Conservation (phyloP, 352 stramenopile genomes). For the Phytophthora kernoviae region DNA sequence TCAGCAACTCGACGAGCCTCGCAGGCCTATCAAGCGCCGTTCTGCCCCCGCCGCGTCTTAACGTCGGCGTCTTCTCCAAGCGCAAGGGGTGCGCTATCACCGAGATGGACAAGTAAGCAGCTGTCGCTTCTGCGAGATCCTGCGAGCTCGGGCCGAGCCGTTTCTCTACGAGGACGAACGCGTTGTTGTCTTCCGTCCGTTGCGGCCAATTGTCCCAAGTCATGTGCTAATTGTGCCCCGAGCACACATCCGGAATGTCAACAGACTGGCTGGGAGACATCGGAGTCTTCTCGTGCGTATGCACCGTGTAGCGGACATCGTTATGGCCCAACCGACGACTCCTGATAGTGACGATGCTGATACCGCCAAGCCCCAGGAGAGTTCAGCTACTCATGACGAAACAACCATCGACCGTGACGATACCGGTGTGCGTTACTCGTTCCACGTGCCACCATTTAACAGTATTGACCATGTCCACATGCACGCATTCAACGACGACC, state of each 20-base stretch:
- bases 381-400: background rate
- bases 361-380: background rate
- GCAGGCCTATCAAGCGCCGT: slow-evolving; percentile 24
- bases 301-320: slow-evolving; percentile 55
- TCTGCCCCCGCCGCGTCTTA: slow-evolving; percentile 29
- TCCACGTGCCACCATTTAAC: slow-evolving; percentile 79
- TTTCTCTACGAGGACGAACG: slow-evolving; percentile 83
- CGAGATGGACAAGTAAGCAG: slow-evolving; percentile 57
- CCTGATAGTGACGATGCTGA: slow-evolving; percentile 3
- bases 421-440: slow-evolving; percentile 56
- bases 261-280: slow-evolving; percentile 57
- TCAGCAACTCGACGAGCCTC: slow-evolving; percentile 18
- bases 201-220: slow-evolving; percentile 67
- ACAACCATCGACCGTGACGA: slow-evolving; percentile 2
- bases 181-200: slow-evolving; percentile 79
- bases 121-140: slow-evolving; percentile 87
- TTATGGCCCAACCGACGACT: slow-evolving; percentile 33
- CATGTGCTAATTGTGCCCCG: slow-evolving; percentile 85
- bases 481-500: slow-evolving; percentile 71
- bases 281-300: slow-evolving; percentile 63
- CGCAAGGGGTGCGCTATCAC: slow-evolving; percentile 79
- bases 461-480: slow-evolving; percentile 91
- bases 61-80: slow-evolving; percentile 55
- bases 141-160: slow-evolving; percentile 52
- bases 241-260: slow-evolving; percentile 82